A percentile compares a stretch with the other conserved stretches of the same genome.
Conservation (phyloP, 139 green algal genomes). For the Tetradesmus obliquus region DNA sequence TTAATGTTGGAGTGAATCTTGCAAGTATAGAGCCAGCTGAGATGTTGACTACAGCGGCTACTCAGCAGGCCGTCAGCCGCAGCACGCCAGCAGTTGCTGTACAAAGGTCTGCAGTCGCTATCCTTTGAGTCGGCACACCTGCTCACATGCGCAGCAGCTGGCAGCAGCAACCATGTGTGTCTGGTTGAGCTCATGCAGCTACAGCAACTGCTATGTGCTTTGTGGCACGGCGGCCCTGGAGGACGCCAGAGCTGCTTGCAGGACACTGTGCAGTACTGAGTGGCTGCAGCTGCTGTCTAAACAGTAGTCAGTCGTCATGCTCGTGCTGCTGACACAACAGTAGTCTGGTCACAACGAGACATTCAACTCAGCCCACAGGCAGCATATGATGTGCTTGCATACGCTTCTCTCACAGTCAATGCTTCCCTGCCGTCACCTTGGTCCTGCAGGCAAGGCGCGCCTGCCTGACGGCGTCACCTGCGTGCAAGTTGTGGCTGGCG, state of each 20-base stretch:
- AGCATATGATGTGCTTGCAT: background rate
- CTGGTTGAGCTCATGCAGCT: background rate
- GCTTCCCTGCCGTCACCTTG: background rate
- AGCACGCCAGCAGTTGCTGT: background rate
- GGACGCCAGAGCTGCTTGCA: background rate
- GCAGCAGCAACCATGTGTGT: background rate
- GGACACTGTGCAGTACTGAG: background rate
- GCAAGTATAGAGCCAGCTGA: too few species aligned
- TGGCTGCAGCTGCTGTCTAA: background rate
- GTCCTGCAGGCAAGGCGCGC: conserved; percentile 44
- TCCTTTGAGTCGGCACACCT: too few species aligned
- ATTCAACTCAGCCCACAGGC: background rate
- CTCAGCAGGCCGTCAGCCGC: background rate
- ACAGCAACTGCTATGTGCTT: background rate
- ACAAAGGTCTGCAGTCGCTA: background rate
- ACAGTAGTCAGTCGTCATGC: too few species aligned
- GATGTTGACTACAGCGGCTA: background rate
- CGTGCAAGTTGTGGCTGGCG: conserved; percentile 82
- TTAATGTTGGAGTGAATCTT: background rate
- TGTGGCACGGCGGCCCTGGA: too few species aligned
- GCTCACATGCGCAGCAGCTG: background rate
- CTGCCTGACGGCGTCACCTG: conserved; percentile 41
- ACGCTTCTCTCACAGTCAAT: background rate
- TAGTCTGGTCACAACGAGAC: background rate
- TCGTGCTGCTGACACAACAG: too few species aligned